Evolutionary conservation across 1,139 yeast genomes (phyloP).

Genomic region (Kodamaea sp.): DNA sequence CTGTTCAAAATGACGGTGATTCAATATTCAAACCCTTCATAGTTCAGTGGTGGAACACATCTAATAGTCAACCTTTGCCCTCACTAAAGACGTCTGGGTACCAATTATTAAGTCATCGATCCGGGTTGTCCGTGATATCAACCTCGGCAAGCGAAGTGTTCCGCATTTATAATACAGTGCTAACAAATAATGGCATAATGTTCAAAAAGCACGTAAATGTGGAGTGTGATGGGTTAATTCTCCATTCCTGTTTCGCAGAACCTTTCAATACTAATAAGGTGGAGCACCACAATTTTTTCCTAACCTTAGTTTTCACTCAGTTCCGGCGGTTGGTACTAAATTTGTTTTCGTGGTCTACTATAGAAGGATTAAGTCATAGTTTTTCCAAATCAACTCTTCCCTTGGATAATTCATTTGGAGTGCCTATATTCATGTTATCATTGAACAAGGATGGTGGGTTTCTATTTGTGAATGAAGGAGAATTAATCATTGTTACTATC

Average conservation of each 20-base stretch:
- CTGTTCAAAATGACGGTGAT: slow-evolving; percentile 9
- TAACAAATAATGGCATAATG: slow-evolving; percentile 38
- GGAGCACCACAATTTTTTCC: slow-evolving; percentile 36
- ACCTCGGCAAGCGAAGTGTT: slow-evolving; percentile 39
- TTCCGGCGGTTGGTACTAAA: slow-evolving; percentile 37
- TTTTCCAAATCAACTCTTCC: slow-evolving; percentile 35
- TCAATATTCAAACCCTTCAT: slow-evolving; percentile 43
- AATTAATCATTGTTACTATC: slow-evolving; percentile 32
- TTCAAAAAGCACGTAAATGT: slow-evolving; percentile 42
- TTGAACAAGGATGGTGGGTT: slow-evolving; percentile 33
- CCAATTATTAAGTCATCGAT: slow-evolving; percentile 32
- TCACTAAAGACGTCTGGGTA: slow-evolving; percentile 37
- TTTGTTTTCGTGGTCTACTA: slow-evolving; percentile 43
- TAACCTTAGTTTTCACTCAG: slow-evolving; percentile 38
- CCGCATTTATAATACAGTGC: slow-evolving; percentile 38
- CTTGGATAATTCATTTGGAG: slow-evolving; percentile 35
- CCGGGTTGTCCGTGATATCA: slow-evolving; percentile 43
- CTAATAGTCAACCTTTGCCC: slow-evolving; percentile 20
- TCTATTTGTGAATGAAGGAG: slow-evolving; percentile 32
- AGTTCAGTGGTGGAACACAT: slow-evolving; percentile 54
- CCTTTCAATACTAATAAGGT: slow-evolving; percentile 27
- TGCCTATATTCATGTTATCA: slow-evolving; percentile 45
- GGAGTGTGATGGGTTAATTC: slow-evolving; percentile 37
- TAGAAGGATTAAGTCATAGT: slow-evolving; percentile 22
- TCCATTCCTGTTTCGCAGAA: slow-evolving; percentile 47